Percentiles rank a stretch among this genome's conserved stretches.
Evolutionary conservation across 1,284 basidiomycete genomes (phyloP).

Genomic region (Irpex rosettiformis): DNA sequence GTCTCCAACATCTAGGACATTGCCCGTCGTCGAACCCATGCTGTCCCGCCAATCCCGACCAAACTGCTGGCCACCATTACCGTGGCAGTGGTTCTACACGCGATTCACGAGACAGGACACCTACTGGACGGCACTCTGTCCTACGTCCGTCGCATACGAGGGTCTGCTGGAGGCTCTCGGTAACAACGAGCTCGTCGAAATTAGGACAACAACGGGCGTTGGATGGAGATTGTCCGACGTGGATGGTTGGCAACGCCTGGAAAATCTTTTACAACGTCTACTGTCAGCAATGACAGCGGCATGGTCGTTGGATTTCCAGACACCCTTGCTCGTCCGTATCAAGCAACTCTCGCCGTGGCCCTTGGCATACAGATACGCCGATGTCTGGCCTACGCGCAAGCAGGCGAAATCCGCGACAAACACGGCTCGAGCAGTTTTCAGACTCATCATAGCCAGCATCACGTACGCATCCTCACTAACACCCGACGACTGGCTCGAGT

Average conservation of each 20-base stretch:
- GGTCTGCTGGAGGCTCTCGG: neutral
- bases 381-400: neutral
- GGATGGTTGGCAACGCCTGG: neutral
- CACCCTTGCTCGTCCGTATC: neutral
- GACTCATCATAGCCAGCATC: neutral
- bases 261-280: neutral
- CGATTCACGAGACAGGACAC: neutral
- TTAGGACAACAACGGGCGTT: neutral
- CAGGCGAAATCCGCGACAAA: neutral
- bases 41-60: no score
- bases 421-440: neutral
- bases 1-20: no score
- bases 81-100: neutral
- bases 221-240: neutral
- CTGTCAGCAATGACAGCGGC: neutral
- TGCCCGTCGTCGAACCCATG: no score
- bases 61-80: neutral
- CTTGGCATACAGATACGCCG: neutral
- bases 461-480: neutral
- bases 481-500: neutral
- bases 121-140: neutral
- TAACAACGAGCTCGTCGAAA: neutral
- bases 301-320: neutral
- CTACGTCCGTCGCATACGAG: neutral
- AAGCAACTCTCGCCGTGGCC: neutral